phyloP scores from a whole-genome alignment of 225 moss, liverwort and hornwort species.

The Pseudisothecium myosuroides region DNA sequence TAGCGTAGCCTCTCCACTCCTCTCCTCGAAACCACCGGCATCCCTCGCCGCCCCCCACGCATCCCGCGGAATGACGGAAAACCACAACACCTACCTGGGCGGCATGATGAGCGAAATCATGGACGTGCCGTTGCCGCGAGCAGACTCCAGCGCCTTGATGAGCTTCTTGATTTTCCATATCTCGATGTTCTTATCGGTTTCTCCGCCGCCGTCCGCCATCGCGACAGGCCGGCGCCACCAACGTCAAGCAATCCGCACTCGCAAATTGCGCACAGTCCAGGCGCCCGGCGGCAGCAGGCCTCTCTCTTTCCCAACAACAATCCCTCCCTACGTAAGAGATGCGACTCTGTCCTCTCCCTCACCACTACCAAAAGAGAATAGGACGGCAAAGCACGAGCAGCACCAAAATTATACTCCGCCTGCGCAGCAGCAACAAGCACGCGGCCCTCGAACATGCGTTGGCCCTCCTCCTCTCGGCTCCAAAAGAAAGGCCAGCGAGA shows the following conservation, averaged over 20 bases:
- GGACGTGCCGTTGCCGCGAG: slow-evolving; percentile 85
- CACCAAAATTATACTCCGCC: background rate
- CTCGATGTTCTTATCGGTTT: slow-evolving; percentile 93
- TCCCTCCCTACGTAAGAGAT: background rate
- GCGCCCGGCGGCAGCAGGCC: background rate
- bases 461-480: background rate
- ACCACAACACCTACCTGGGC: slow-evolving; percentile 14
- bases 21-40: background rate
- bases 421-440: background rate
- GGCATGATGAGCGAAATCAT: slow-evolving; percentile 99
- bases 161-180: slow-evolving; percentile 99
- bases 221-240: background rate
- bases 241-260: background rate
- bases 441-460: background rate
- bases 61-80: background rate
- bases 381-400: background rate
- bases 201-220: slow-evolving; percentile 73
- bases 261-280: background rate
- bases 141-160: slow-evolving; percentile 94
- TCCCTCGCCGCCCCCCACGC: background rate
- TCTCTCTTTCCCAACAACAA: background rate
- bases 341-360: no score
- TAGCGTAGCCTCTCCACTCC: background rate
- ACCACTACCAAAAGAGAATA: background rate
- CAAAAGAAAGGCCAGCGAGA: background rate